phyloP scores from a whole-genome alignment of 2,329 filamentous ascomycete genomes.

The Talaromyces piceae region DNA sequence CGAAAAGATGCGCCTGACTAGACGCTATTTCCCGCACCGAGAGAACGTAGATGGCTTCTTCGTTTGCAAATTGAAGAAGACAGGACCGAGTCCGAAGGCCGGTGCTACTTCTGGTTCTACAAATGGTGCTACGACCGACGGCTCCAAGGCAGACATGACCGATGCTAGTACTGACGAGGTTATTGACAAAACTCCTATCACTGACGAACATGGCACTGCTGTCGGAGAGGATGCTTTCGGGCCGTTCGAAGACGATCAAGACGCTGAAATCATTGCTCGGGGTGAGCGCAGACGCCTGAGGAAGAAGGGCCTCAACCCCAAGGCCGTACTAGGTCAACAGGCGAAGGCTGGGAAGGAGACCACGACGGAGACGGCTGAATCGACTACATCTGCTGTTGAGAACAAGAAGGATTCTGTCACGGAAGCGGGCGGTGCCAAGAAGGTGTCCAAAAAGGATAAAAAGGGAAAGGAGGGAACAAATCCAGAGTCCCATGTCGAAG shows the following conservation, averaged over 20 bases:
- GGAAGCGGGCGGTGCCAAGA: not conserved
- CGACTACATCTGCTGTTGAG: slow-evolving; percentile 3
- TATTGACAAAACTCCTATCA: slow-evolving; percentile 64
- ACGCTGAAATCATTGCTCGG: slow-evolving; percentile 62
- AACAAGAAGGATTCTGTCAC: slow-evolving; percentile 1
- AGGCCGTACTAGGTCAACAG: slow-evolving; percentile 43
- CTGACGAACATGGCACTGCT: slow-evolving; percentile 30
- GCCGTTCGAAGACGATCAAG: slow-evolving; percentile 67
- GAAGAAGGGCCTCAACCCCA: slow-evolving; percentile 66
- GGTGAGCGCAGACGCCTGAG: slow-evolving; percentile 68
- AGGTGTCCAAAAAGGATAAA: slow-evolving; percentile 4
- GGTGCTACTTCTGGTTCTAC: slow-evolving; percentile 8
- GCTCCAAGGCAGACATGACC: slow-evolving; percentile 1
- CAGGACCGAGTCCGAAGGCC: slow-evolving; percentile 59
- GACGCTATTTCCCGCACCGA: slow-evolving; percentile 81
- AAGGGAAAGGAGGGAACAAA: slow-evolving; percentile 12
- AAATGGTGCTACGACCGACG: slow-evolving; percentile 15
- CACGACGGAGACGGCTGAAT: slow-evolving; percentile 12
- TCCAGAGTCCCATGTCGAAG: slow-evolving; percentile 6
- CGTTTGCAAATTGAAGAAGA: slow-evolving; percentile 95
- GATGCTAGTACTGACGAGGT: slow-evolving; percentile 36
- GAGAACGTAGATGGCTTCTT: slow-evolving; percentile 99
- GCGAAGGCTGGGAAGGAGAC: slow-evolving; percentile 9
- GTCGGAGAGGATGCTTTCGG: slow-evolving; percentile 53
- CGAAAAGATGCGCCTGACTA: slow-evolving; percentile 70